Conservation (phyloP, 169 alveolate genomes). For the Neospora caninum region DNA sequence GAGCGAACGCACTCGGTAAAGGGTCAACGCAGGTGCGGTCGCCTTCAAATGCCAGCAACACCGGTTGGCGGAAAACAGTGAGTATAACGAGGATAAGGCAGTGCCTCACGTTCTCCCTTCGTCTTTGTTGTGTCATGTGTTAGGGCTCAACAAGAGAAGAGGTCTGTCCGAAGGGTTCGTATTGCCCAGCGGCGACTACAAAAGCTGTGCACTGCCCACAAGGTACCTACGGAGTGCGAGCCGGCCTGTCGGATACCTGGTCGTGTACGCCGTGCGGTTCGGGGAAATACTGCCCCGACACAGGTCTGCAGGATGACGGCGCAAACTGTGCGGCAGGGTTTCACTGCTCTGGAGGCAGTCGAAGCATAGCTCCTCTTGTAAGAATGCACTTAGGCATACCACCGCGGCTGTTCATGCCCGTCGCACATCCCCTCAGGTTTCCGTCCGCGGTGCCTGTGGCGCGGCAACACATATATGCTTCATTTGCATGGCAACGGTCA, state of each 20-base stretch:
- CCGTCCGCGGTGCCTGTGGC: no score
- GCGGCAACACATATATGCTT: no score
- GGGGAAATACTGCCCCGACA: constrained; percentile 54
- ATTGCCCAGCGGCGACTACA: background rate
- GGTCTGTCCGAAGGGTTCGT: constrained; percentile 16
- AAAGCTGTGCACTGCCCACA: background rate
- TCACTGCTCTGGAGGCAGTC: constrained; percentile 43
- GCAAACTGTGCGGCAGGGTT: constrained; percentile 29
- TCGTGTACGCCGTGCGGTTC: background rate
- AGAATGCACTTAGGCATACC: constrained; percentile 41
- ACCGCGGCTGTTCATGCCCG: background rate
- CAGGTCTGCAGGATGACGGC: constrained; percentile 40
- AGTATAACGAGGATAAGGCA: no score
- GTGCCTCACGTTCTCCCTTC: no score
- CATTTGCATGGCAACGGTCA: no score
- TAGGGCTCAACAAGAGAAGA: background rate
- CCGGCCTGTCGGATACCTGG: constrained; percentile 29
- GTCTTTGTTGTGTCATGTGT: no score
- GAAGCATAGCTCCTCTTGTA: constrained; percentile 15
- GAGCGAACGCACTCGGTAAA: no score
- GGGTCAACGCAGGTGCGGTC: no score
- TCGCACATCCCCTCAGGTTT: background rate
- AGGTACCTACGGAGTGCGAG: background rate
- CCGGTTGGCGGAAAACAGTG: no score
- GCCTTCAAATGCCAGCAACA: no score